A percentile compares a stretch with the other conserved stretches of the same genome.
Conservation (phyloP, 768 basidiomycete species). For the Pluteus cervinus region DNA sequence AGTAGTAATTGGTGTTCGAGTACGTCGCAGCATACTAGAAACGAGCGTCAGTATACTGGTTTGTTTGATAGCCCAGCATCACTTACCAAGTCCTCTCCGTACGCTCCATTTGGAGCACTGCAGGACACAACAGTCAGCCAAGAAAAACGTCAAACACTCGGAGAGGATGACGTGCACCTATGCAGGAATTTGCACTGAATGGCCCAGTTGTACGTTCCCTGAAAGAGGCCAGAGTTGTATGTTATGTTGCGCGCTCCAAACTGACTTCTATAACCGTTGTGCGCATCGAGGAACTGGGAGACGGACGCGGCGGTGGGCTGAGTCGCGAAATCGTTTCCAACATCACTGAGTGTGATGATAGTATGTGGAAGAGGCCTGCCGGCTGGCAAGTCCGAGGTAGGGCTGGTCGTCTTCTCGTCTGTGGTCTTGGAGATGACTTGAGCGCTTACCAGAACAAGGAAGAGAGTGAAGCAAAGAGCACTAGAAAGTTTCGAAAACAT, state of each 20-base stretch:
- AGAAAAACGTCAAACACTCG: neutral
- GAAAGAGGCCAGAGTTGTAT: constrained; percentile 13
- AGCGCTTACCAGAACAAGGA: too few species aligned
- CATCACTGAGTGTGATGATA: too few species aligned
- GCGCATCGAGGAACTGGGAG: constrained; percentile 1
- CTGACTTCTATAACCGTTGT: constrained; percentile 14
- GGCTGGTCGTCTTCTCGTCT: too few species aligned
- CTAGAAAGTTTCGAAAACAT: too few species aligned
- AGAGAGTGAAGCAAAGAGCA: too few species aligned
- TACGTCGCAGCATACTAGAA: constrained; percentile 12
- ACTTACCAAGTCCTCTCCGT: constrained; percentile 19
- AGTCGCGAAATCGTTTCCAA: too few species aligned
- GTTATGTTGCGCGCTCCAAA: constrained; percentile 15
- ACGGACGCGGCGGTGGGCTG: too few species aligned
- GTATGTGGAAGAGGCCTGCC: too few species aligned
- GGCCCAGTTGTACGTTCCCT: constrained; percentile 13
- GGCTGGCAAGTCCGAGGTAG: too few species aligned
- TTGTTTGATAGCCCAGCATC: neutral
- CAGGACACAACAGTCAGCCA: neutral
- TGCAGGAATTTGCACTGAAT: constrained; percentile 17
- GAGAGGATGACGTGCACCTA: constrained; percentile 8
- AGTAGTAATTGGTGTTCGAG: neutral
- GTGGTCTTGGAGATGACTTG: too few species aligned
- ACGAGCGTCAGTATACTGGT: neutral
- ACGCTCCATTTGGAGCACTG: constrained; percentile 10